Evolutionary conservation across 2,329 filamentous ascomycete species (phyloP).

Genomic region (Colletotrichum navitas): DNA sequence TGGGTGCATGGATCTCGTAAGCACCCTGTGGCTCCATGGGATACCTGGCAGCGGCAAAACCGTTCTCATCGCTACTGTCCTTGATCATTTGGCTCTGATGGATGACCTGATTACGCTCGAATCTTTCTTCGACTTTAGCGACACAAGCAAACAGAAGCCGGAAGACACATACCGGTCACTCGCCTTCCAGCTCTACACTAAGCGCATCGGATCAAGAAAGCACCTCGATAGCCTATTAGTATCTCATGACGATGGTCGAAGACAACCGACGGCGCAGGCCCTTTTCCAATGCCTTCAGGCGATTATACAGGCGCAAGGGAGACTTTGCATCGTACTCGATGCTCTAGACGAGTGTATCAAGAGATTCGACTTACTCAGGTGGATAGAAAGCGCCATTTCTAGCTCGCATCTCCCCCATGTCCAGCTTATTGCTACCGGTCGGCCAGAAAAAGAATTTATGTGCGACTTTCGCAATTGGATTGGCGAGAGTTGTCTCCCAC

Average conservation of each 20-base stretch:
- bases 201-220: neutral
- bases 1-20: conserved; percentile 40
- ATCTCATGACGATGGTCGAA: conserved; percentile 40
- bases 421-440: conserved; percentile 18
- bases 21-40: conserved; percentile 44
- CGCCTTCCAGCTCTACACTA: conserved; percentile 44
- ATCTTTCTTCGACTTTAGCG: conserved; percentile 46
- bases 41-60: conserved; percentile 45
- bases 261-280: conserved; percentile 44
- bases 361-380: conserved; percentile 42
- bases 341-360: conserved; percentile 45
- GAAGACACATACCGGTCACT: conserved; percentile 41
- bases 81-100: conserved; percentile 34
- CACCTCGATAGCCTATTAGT: conserved; percentile 1
- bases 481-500: neutral
- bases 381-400: conserved; percentile 39
- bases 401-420: conserved; percentile 22
- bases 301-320: conserved; percentile 43
- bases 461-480: neutral
- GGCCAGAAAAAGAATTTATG: conserved; percentile 19
- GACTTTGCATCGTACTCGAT: conserved; percentile 42
- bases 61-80: conserved; percentile 32
- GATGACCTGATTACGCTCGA: conserved; percentile 1
- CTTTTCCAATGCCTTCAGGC: conserved; percentile 44
- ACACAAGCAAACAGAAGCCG: conserved; percentile 42